Base-by-base conservation (phyloP, 2,329 filamentous ascomycete species). In the Epichloe typhina region DNA sequence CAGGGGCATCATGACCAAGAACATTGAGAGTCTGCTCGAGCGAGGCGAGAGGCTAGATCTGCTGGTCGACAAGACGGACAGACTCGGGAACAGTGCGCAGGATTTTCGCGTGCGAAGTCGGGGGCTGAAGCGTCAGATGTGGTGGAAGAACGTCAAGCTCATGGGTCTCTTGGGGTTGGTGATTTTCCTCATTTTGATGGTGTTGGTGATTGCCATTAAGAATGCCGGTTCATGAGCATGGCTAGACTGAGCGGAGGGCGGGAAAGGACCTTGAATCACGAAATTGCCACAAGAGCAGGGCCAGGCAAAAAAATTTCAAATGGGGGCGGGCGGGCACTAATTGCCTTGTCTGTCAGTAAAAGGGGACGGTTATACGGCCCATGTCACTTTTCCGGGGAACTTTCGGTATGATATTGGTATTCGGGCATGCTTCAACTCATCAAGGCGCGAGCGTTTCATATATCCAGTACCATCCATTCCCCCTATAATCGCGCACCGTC, bases 121-220 rank as follows among this genome's bases (percentile, higher is more conserved):
- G 26, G 89, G 88, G 1, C 68, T 98, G 59, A 86, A 93, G 72
- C 79, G 94, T 63, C 79, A 84, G 69, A 97, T 98, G 93, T 98
- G 93, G 93, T 97, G 91, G 91, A 97, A 97, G 82, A 97, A 98
- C 66, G 79, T 95, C 44, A 94, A 94, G 72, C 70, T 98, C 58
- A 95, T 97, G 89, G 83, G 80, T 6, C 67, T 98, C 59, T 63
- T 90, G 54, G 74, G 69, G 4, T 62, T 96, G 43, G 88, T 90
- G 2, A 69, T 93, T 26, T 63, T 73, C 43, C 63, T 82, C 55
- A 77, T 82, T 57, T 58, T 81, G 44, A 58, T 78, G 56, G 71
- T 73, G n/a, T 75, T 80, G 52, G 69, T 79, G 31, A 70, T 80
- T 53, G 70, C 74, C 3, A 62, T 74, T 50, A 79, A 76, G 68